Evolutionary conservation across 495 filamentous ascomycete species (phyloP), one percentile per base, ranked within the genome.

Genomic region (Collariella sp.): DNA sequence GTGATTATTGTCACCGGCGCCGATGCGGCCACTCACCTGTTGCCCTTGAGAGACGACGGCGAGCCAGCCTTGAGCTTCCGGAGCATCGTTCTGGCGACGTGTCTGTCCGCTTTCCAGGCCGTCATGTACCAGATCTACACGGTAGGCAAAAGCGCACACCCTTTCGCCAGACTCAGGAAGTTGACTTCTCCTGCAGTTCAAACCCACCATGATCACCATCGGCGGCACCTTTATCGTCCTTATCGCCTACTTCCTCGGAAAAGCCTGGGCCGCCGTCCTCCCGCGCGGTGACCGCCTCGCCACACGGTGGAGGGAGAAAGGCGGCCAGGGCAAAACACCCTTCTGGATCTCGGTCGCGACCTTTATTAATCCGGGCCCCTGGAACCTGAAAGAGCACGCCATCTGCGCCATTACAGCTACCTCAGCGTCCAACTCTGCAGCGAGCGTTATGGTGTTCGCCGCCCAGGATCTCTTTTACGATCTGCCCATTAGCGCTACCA

Each of bases 121-220:
- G 69, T 74, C 16, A 79, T 79, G 70, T 66, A 61, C 52, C 70
- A 74, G 57, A 75, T 77, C 24, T 77, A 77, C 56, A 49, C 46
- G 13, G 72, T 74, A 52, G 58, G 58, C 50, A 5, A 0, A 38
- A 5, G 1, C 35, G 16, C 35, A 1, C 5, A 5, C 35, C 16
- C 12, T 38, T 13, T 13, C 7, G 12, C 35, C 12, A 10, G 13
- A 13, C 13, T 46, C 1, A 9, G 4, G n/a, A n/a, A n/a, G n/a
- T n/a, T n/a, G n/a, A n/a, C n/a, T n/a, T n/a, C n/a, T n/a, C n/a
- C n/a, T n/a, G n/a, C n/a, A 62, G 52, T 59, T 62, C 53, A 62
- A 62, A 54, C 60, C 56, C 3, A 62, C 60, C 5, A 15, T 29
- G 23, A 46, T 62, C 29, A 56, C 52, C 12, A 56, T 62, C 34